Conservation (phyloP, 169 alveolate genomes). For the Plasmodium gaboni region DNA sequence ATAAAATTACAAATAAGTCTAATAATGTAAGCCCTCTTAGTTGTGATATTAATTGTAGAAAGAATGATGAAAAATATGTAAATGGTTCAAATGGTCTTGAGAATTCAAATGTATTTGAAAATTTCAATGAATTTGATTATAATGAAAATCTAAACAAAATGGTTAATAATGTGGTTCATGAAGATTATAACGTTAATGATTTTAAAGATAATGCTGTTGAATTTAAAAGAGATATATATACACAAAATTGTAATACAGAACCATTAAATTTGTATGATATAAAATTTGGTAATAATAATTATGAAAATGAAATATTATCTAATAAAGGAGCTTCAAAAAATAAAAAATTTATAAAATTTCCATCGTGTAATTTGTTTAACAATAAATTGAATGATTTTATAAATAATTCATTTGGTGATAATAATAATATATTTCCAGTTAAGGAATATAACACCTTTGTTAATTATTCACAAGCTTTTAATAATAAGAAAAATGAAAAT, state of each 20-base stretch:
- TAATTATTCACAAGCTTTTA: conserved; percentile 17
- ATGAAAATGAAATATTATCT: conserved; percentile 5
- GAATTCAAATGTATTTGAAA: too few relatives aligned
- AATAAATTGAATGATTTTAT: conserved; percentile 9
- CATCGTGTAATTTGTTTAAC: conserved; percentile 26
- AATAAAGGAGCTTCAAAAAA: conserved; percentile 7
- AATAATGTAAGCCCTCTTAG: neutral
- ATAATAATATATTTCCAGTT: conserved; percentile 1
- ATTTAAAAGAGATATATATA: neutral
- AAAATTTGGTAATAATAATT: conserved; percentile 19
- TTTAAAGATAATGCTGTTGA: neutral
- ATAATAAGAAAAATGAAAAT: neutral
- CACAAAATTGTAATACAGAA: neutral
- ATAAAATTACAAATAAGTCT: neutral
- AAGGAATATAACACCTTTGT: neutral
- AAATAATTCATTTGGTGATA: conserved; percentile 17
- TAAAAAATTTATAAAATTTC: conserved; percentile 4
- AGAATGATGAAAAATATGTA: too few relatives aligned
- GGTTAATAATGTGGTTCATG: neutral
- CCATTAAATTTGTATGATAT: conserved; percentile 14
- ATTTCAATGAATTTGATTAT: neutral
- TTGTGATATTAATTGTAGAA: too few relatives aligned
- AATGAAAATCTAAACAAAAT: neutral
- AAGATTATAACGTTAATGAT: neutral
- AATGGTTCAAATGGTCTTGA: too few relatives aligned